A percentile compares a stretch with the other conserved stretches of the same genome.
phyloP scores from a whole-genome alignment of 2,329 filamentous ascomycete genomes.

The Lasiodiplodia sp. region DNA sequence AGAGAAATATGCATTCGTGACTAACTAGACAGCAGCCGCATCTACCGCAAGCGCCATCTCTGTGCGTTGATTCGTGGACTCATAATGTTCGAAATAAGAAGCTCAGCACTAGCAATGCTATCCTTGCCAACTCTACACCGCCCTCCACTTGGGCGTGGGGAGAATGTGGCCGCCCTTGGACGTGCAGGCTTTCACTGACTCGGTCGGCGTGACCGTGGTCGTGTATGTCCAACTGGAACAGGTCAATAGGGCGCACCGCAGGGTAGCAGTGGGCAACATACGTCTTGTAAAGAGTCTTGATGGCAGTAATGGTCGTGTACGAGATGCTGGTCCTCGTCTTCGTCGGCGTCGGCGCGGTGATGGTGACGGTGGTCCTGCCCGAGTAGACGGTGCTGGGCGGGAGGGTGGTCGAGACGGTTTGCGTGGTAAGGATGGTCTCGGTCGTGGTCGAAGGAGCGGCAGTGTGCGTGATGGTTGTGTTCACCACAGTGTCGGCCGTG shows the following conservation, averaged over 20 bases:
- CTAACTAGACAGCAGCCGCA: background rate
- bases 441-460: slow-evolving; percentile 41
- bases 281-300: slow-evolving; percentile 44
- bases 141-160: background rate
- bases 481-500: slow-evolving; percentile 40
- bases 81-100: background rate
- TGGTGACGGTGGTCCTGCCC: slow-evolving; percentile 42
- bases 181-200: slow-evolving; percentile 45
- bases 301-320: slow-evolving; percentile 40
- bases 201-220: slow-evolving; percentile 46
- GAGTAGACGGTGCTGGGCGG: slow-evolving; percentile 47
- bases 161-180: slow-evolving; percentile 42
- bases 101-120: background rate
- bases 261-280: slow-evolving; percentile 28
- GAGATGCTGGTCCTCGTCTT: slow-evolving; percentile 40
- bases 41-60: slow-evolving; percentile 2
- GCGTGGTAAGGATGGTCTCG: slow-evolving; percentile 37
- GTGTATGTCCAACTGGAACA: slow-evolving; percentile 38
- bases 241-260: slow-evolving; percentile 14
- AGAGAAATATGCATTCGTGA: background rate
- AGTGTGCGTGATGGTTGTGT: slow-evolving; percentile 42
- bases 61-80: slow-evolving; percentile 12
- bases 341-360: slow-evolving; percentile 46
- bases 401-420: slow-evolving; percentile 40
- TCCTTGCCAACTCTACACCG: background rate